These are phyloP conservation scores for Naganishia randhawae DNA, from an alignment of 768 basidiomycete species.

Conservation along the genomic window DNA sequence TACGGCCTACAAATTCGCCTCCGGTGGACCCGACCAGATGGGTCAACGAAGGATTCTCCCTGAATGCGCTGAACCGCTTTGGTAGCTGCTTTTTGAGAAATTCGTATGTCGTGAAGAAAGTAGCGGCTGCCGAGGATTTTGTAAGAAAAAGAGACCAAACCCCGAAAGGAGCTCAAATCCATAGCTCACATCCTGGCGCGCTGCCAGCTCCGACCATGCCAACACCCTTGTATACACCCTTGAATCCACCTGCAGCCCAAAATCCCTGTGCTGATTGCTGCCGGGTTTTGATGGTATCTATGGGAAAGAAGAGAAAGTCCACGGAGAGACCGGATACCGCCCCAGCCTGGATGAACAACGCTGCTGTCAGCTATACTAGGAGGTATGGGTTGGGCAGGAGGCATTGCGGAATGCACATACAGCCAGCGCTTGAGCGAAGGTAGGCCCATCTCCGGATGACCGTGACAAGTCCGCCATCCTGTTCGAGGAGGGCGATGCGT, in stretches of 20 bases:
- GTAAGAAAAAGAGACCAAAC: neutral
- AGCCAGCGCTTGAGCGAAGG: constrained; percentile 35
- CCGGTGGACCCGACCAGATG: constrained; percentile 59
- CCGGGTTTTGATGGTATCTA: constrained; percentile 95
- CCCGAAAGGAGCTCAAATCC: neutral
- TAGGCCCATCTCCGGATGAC: constrained; percentile 23
- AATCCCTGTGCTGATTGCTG: constrained; percentile 87
- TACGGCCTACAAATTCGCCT: constrained; percentile 59
- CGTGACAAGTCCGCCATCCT: neutral
- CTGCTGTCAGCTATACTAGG: neutral
- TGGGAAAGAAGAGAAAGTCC: constrained; percentile 91
- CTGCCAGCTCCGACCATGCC: constrained; percentile 92
- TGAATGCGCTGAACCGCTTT: constrained; percentile 57
- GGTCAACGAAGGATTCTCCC: constrained; percentile 53
- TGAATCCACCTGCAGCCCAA: constrained; percentile 75
- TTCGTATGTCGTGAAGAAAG: constrained; percentile 93
- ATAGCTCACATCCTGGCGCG: constrained; percentile 88
- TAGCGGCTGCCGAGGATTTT: constrained; percentile 63
- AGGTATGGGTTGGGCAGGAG: neutral
- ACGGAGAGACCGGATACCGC: constrained; percentile 88
- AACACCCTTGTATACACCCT: constrained; percentile 84
- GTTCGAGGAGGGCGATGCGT: neutral
- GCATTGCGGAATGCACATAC: constrained; percentile 25
- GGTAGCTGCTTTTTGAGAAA: constrained; percentile 74
- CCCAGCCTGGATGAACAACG: constrained; percentile 56